Evolutionary conservation across 2,329 filamentous ascomycete genomes (phyloP), one percentile per base, ranked within the genome.

Genomic region (Fusarium lateritium): DNA sequence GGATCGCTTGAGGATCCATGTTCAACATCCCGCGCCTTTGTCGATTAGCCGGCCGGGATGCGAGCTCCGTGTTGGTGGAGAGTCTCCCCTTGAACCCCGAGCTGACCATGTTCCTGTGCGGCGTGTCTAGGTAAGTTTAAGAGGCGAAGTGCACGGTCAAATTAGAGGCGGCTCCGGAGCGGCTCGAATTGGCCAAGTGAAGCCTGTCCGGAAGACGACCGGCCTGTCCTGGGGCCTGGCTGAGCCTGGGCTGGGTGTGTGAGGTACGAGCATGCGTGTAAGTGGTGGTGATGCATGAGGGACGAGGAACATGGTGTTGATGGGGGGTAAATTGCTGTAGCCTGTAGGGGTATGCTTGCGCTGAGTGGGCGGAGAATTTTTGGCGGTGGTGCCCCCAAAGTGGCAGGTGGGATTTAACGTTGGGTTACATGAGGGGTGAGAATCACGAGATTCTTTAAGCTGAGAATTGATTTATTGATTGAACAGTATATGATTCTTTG

Each of bases 331-430:
- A 22, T 14, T 22, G 33, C 28, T 28, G 10, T 28, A 28, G 28
- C 28, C 10, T 28, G 28, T 28, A 28, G 28, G 55, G 58, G 46
- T 42, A 42, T 24, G 22, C 40, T 36, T 39, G 31, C 28, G 46
- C 33, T 58, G 22, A 46, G 40, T 52, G 62, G 71, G 60, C 50
- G 67, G 61, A 44, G 55, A 62, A 62, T 65, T 56, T 44, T 51
- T 54, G 39, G 33, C 24, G 33, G 31, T 46, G 45, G 49, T 55
- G 51, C 71, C 72, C 72, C 72, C 72, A 74, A 74, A 74, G 70
- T 74, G 53, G 62, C 36, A 49, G 38, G 42, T 38, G 21, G 33
- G n/a, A 9, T 33, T 24, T 40, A 38, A 31, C 49, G 38, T 33
- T 9, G 38, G 49, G 50, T 42, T 62, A 31, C n/a, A 28, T 33